Evolutionary conservation across 331 rosid species (phyloP), one percentile per base, ranked within the genome.

Genomic region (Malus hybrid): DNA sequence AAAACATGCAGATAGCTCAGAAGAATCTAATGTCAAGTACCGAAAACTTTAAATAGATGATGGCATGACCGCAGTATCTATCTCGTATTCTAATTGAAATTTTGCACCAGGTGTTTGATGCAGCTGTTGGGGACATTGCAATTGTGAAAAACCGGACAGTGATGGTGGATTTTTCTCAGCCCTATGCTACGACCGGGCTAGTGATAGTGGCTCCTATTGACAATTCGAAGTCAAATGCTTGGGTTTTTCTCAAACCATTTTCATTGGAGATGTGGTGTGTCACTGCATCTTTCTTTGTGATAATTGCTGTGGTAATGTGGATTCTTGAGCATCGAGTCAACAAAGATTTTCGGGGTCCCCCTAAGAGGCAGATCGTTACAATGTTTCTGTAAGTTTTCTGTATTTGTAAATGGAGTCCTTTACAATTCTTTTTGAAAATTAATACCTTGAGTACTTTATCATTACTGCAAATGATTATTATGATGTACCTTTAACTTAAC

Each of bases 311-410:
- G 16, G 97, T 94, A 80, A 85, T 94, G 69, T 94, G 97, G 98
- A 79, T 82, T 83, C 98, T 94, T 70, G 98, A 94, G 87, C 98
- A 91, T 82, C 89, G 95, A 74, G 87, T 91, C 66, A 94, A 94
- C 36, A 73, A 87, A 7, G 96, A 91, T 67, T 94, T 94, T 85
- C 98, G 95, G 12, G 98, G 98, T 67, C 90, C 98, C 57, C 98
- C 98, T 66, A 86, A 77, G 87, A 87, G 82, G 80, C 98, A 94
- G 88, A 19, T 94, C 20, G 76, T 83, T 71, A 94, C 95, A 36
- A 85, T 92, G 84, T 73, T 86, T 57, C 84, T 91, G 98, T 94
- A 83, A 86, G 95, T 68, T 34, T 33, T 78, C 79, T 72, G 63
- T 18, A 67, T 72, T 36, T 70, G 34, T 4, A 57, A 61, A 7